Evolutionary conservation across 1,284 basidiomycete species (phyloP).

Genomic region (Phylloboletellus chloephorus): DNA sequence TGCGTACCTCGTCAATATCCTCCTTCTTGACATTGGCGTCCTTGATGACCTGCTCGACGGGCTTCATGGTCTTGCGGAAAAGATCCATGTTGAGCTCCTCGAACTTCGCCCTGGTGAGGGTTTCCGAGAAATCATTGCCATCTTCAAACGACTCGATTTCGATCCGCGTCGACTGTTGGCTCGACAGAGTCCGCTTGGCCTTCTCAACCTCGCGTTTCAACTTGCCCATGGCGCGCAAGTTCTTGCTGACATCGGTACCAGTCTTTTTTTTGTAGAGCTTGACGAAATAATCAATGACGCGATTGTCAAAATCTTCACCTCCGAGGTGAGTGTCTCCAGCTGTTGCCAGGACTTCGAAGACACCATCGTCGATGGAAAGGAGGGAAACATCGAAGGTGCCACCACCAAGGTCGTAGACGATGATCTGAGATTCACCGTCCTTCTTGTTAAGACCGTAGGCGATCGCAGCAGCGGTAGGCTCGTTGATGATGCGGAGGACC

Average conservation of each 20-base stretch:
- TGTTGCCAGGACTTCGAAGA: conserved; percentile 96
- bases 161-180: conserved; percentile 79
- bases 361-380: conserved; percentile 94
- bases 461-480: conserved; percentile 96
- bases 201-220: conserved; percentile 98
- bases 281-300: conserved; percentile 87
- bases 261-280: conserved; percentile 96
- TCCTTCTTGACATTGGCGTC: conserved; percentile 98
- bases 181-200: conserved; percentile 96
- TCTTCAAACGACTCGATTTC: conserved; percentile 93
- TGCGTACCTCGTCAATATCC: conserved; percentile 81
- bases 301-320: conserved; percentile 99
- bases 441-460: conserved; percentile 99
- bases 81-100: conserved; percentile 99
- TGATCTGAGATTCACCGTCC: conserved; percentile 89
- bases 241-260: conserved; percentile 80
- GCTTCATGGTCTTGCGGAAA: conserved; percentile 99
- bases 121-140: conserved; percentile 96
- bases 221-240: conserved; percentile 92
- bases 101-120: conserved; percentile 96
- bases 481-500: conserved; percentile 98
- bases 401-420: conserved; percentile 97
- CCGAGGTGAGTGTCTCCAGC: conserved; percentile 99
- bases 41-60: conserved; percentile 97
- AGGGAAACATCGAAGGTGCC: conserved; percentile 99